Conservation (phyloP, 1,284 basidiomycete species). For the Tilletia caries region DNA sequence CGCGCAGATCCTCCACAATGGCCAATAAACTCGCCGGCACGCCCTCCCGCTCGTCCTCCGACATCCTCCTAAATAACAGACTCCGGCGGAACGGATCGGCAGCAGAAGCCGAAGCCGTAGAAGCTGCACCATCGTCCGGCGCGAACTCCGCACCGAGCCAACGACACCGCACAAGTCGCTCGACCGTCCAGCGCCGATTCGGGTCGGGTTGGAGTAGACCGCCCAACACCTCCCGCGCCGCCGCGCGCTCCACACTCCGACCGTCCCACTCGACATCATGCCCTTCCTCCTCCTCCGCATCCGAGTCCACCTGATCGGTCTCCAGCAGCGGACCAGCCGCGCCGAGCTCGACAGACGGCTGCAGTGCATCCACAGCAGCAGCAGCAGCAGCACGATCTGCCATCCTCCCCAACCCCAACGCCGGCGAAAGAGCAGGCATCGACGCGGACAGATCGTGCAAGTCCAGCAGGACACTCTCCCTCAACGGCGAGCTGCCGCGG, state of each 20-base stretch:
- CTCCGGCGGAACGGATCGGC: too few species aligned
- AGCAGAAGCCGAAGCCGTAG: background rate
- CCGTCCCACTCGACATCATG: constrained; percentile 38
- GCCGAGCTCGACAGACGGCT: constrained; percentile 30
- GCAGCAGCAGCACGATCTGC: constrained; percentile 16
- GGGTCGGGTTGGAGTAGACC: constrained; percentile 42
- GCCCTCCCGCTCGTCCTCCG: background rate
- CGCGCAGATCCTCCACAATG: background rate
- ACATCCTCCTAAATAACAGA: background rate
- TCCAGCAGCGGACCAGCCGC: constrained; percentile 26
- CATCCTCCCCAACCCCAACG: constrained; percentile 16
- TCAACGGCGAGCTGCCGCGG: background rate
- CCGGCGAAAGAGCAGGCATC: constrained; percentile 21
- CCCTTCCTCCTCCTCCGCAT: constrained; percentile 31
- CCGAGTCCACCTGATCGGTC: constrained; percentile 30
- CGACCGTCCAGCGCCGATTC: constrained; percentile 39
- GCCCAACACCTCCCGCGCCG: constrained; percentile 33
- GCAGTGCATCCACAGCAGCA: constrained; percentile 14
- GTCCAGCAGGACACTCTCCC: background rate
- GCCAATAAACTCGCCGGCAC: background rate
- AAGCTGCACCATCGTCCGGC: too few species aligned
- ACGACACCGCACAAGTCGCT: constrained; percentile 20
- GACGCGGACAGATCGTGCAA: background rate
- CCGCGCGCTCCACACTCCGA: constrained; percentile 34
- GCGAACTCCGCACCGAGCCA: constrained; percentile 1